phyloP scores from a whole-genome alignment of 495 filamentous ascomycete species.

The Pseudoneurospora amorphoporcata region DNA sequence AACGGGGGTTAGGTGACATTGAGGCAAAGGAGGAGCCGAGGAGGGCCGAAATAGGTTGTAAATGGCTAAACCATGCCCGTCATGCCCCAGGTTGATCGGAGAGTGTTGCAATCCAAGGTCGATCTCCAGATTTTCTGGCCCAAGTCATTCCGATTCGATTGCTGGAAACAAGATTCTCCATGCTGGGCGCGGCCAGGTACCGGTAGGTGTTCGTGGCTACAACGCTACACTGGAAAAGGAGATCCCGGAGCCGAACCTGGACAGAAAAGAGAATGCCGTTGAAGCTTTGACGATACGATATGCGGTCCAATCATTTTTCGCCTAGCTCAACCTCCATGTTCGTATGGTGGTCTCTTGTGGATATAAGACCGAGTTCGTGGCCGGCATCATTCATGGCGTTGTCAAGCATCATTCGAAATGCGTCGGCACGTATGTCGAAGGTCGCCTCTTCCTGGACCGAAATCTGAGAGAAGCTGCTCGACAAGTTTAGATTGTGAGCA shows the following conservation, averaged over 20 bases:
- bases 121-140: neutral
- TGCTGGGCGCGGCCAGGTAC: neutral
- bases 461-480: slow-evolving; percentile 7
- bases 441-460: slow-evolving; percentile 9
- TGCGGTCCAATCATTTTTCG: neutral
- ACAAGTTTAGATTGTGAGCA: neutral
- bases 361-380: slow-evolving; percentile 21
- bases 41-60: neutral
- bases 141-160: neutral
- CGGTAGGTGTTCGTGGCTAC: neutral
- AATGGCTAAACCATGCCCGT: neutral
- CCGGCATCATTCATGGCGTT: slow-evolving; percentile 17
- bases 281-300: neutral
- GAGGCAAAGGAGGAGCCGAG: neutral
- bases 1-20: neutral
- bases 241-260: neutral
- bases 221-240: neutral
- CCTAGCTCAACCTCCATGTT: slow-evolving; percentile 22
- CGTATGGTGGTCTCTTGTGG: slow-evolving; percentile 29
- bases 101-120: neutral
- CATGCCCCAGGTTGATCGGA: neutral
- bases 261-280: neutral
- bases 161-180: slow-evolving; percentile 7
- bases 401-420: slow-evolving; percentile 16
- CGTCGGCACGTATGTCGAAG: slow-evolving; percentile 20